These are phyloP conservation scores for Plasmodium inui DNA, from an alignment of 169 alveolate genomes.

Conservation along the genomic window DNA sequence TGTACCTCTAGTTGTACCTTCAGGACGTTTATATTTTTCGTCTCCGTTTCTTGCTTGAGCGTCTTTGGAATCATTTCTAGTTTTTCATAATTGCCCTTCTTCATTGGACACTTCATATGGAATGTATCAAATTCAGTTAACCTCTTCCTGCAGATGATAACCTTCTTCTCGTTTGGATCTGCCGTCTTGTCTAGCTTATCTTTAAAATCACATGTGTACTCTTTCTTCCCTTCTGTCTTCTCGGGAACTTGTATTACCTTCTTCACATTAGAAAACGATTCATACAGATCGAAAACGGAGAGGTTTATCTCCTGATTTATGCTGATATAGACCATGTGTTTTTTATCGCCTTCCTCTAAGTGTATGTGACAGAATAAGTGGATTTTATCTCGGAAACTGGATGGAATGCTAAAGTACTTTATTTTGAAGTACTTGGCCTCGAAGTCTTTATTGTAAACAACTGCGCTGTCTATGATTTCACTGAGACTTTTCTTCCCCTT, in stretches of 20 bases:
- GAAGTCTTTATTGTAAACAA: conserved; percentile 36
- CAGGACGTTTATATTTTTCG: conserved; percentile 1
- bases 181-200: conserved; percentile 1
- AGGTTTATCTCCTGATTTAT: conserved; percentile 47
- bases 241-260: conserved; percentile 12
- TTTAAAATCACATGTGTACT: conserved; percentile 45
- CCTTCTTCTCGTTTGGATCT: neutral
- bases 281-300: conserved; percentile 26
- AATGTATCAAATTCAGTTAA: conserved; percentile 58
- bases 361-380: conserved; percentile 25
- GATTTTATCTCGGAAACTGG: neutral
- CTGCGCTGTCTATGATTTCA: conserved; percentile 9
- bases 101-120: conserved; percentile 14
- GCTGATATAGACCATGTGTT: conserved; percentile 38
- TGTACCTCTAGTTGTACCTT: conserved; percentile 18
- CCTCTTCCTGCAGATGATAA: conserved; percentile 40
- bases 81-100: neutral
- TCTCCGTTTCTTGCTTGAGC: neutral
- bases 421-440: conserved; percentile 28
- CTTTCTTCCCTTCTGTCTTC: conserved; percentile 2
- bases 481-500: conserved; percentile 11
- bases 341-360: neutral
- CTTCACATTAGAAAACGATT: conserved; percentile 3
- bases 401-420: conserved; percentile 28
- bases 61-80: conserved; percentile 18